Percentiles rank a stretch among this genome's conserved stretches.
phyloP scores from a whole-genome alignment of 768 basidiomycete species.

The Trametes villosa region DNA sequence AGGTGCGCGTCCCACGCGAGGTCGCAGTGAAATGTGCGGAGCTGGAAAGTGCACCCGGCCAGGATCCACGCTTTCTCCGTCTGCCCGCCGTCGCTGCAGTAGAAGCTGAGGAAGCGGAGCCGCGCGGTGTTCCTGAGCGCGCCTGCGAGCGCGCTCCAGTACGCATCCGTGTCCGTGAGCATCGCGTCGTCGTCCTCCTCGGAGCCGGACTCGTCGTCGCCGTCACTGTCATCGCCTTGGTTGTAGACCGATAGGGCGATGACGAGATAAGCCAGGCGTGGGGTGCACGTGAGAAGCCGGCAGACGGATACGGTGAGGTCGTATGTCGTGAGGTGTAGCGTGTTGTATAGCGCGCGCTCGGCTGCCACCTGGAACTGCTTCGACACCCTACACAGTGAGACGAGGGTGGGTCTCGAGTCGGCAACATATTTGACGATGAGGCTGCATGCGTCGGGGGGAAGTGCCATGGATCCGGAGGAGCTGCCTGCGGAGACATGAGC shows the following conservation, averaged over 20 bases:
- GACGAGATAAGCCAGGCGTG: conserved; percentile 56
- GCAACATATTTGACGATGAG: conserved; percentile 57
- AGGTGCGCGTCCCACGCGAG: conserved; percentile 65
- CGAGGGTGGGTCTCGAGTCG: conserved; percentile 54
- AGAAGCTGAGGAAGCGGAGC: conserved; percentile 58
- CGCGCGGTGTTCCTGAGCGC: conserved; percentile 52
- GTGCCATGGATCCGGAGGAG: conserved; percentile 49
- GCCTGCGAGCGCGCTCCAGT: conserved; percentile 55
- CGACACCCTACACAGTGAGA: conserved; percentile 60
- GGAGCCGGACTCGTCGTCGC: conserved; percentile 20
- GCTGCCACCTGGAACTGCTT: conserved; percentile 56
- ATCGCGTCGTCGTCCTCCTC: conserved; percentile 27
- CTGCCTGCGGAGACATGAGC: neutral
- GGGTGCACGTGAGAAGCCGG: conserved; percentile 46
- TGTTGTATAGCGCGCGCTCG: conserved; percentile 64
- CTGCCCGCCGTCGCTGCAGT: conserved; percentile 37
- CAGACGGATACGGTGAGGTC: conserved; percentile 49
- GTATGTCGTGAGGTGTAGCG: conserved; percentile 50
- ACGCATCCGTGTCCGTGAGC: conserved; percentile 43
- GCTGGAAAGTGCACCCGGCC: conserved; percentile 50
- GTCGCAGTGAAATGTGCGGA: conserved; percentile 68
- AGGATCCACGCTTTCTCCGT: conserved; percentile 43
- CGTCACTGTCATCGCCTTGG: conserved; percentile 36
- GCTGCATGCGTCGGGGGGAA: conserved; percentile 62
- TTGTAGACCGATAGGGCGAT: conserved; percentile 57